Percentiles rank a stretch among this genome's conserved stretches.
phyloP scores from a whole-genome alignment of 2,329 filamentous ascomycete genomes.

The Akanthomyces uredinophilus region DNA sequence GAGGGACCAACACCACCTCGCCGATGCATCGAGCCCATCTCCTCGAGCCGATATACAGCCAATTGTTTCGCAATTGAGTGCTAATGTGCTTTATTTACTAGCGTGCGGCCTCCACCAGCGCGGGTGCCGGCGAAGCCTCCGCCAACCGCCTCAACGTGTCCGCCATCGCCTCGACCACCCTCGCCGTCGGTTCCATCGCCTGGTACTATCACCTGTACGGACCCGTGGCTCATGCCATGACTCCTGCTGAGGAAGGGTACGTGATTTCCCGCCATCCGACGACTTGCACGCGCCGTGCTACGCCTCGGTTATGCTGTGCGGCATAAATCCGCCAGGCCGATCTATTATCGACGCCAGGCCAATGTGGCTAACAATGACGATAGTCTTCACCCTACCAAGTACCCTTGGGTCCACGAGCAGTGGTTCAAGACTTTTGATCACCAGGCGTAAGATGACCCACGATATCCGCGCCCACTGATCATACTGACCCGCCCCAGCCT shows the following conservation, averaged over 20 bases:
- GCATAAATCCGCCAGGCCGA: constrained; percentile 12
- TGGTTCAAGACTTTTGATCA: constrained; percentile 96
- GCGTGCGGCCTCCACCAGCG: constrained; percentile 68
- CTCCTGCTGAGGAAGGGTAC: constrained; percentile 96
- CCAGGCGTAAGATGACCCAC: constrained; percentile 65
- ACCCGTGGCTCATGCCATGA: constrained; percentile 79
- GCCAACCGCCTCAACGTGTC: constrained; percentile 80
- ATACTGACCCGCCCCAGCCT: constrained; percentile 52
- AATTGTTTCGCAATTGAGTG: constrained; percentile 18
- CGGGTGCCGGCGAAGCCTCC: constrained; percentile 64
- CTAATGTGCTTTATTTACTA: constrained; percentile 37
- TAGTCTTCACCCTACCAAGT: constrained; percentile 85
- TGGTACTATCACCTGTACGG: constrained; percentile 99
- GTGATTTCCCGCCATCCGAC: constrained; percentile 36
- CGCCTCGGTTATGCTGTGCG: constrained; percentile 13
- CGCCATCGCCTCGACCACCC: constrained; percentile 77
- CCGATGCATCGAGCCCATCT: constrained; percentile 25
- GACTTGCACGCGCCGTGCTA: neutral
- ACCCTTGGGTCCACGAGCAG: constrained; percentile 93
- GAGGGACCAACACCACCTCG: constrained; percentile 28
- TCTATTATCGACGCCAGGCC: neutral
- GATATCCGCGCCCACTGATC: neutral
- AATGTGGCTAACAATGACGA: constrained; percentile 23
- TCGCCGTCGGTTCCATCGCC: constrained; percentile 82
- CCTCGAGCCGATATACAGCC: constrained; percentile 18